Conservation (phyloP, 495 filamentous ascomycete genomes). For the Neurospora sp. region DNA sequence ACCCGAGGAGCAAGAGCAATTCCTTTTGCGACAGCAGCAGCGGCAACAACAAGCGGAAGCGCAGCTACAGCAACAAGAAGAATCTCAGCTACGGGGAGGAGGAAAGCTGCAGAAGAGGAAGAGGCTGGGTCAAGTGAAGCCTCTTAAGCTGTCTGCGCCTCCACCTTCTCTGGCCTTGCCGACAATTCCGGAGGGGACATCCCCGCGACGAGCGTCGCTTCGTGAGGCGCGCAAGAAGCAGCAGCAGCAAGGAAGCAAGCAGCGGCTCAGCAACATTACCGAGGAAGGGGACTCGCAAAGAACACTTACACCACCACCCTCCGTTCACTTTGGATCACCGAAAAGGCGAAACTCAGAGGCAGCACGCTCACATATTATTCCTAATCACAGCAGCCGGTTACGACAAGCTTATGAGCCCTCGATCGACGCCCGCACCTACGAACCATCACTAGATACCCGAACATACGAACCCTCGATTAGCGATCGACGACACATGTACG, state of each 20-base stretch:
- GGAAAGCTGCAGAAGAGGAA: slow-evolving; percentile 38
- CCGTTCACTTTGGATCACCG: slow-evolving; percentile 26
- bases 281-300: not conserved
- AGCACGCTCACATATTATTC: not conserved
- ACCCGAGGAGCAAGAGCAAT: not conserved
- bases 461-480: slow-evolving; percentile 30
- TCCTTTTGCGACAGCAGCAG: not conserved
- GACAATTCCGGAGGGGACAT: slow-evolving; percentile 35
- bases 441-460: slow-evolving; percentile 4
- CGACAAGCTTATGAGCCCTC: slow-evolving; percentile 40
- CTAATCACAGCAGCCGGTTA: slow-evolving; percentile 20
- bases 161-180: slow-evolving; percentile 20
- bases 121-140: slow-evolving; percentile 1
- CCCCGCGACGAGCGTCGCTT: slow-evolving; percentile 29
- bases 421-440: slow-evolving; percentile 26
- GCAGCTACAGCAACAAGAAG: not conserved
- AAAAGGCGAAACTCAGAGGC: slow-evolving; percentile 9
- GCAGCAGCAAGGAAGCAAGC: not conserved
- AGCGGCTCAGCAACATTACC: not conserved
- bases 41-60: not conserved
- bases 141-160: not conserved
- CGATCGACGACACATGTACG: not conserved
- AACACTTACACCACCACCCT: slow-evolving; percentile 1
- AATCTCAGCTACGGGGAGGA: not conserved
- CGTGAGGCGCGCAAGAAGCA: slow-evolving; percentile 17